These are phyloP conservation scores for Acacia acuminata DNA, from an alignment of 306 rosid species.

Conservation along the genomic window DNA sequence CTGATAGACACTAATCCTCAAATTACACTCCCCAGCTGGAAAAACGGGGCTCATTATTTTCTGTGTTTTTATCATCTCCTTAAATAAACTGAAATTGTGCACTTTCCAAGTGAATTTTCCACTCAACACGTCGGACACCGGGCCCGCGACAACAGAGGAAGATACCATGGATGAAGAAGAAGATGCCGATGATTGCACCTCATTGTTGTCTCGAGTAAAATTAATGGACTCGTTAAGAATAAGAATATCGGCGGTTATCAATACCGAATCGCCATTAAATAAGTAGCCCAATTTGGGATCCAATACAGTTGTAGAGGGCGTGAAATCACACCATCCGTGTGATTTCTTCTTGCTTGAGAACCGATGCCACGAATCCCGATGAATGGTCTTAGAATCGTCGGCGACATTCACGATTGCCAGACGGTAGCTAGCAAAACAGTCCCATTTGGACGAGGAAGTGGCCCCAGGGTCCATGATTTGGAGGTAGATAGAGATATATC, in stretches of 20 bases:
- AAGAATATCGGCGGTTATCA: conserved; percentile 92
- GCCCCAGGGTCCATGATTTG: conserved; percentile 99
- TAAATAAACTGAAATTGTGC: conserved; percentile 86
- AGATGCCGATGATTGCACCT: conserved; percentile 55
- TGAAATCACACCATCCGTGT: conserved; percentile 99
- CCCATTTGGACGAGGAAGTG: conserved; percentile 95
- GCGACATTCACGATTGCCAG: conserved; percentile 72
- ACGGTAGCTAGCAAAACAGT: conserved; percentile 97
- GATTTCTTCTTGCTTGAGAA: conserved; percentile 96
- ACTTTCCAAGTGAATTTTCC: conserved; percentile 99
- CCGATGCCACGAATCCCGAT: conserved; percentile 98
- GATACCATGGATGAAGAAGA: conserved; percentile 43
- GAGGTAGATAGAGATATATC: conserved; percentile 90
- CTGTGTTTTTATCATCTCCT: conserved; percentile 94
- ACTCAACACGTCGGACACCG: conserved; percentile 76
- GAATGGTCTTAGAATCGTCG: conserved; percentile 88
- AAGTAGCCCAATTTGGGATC: conserved; percentile 86
- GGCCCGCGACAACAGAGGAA: conserved; percentile 63
- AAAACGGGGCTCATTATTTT: conserved; percentile 99
- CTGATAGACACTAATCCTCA: conserved; percentile 98
- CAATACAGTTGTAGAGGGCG: conserved; percentile 77
- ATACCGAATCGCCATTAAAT: conserved; percentile 73
- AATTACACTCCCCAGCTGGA: conserved; percentile 98
- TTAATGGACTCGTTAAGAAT: conserved; percentile 85
- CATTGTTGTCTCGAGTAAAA: conserved; percentile 86